phyloP scores from a whole-genome alignment of 2,329 filamentous ascomycete species.

The Pseudocercospora pini-densiflorae region DNA sequence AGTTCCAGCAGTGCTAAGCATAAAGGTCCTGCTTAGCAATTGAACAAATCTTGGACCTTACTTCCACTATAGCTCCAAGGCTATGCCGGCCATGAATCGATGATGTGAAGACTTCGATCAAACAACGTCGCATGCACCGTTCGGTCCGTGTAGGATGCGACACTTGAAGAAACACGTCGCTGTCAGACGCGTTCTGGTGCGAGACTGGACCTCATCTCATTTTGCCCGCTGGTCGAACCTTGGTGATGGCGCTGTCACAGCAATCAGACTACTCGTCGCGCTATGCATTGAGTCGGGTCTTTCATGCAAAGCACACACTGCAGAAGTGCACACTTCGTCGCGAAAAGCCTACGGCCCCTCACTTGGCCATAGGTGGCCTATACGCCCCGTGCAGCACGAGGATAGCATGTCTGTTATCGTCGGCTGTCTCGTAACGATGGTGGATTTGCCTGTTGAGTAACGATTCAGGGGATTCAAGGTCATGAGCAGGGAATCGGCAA shows the following conservation, averaged over 20 bases:
- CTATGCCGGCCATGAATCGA: slow-evolving; percentile 9
- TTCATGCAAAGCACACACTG: not conserved
- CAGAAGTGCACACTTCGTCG: not conserved
- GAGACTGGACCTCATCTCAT: not conserved
- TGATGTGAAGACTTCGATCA: not conserved
- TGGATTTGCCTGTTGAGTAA: slow-evolving; percentile 7
- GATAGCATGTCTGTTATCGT: slow-evolving; percentile 2
- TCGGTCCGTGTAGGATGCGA: not conserved
- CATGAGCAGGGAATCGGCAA: not conserved
- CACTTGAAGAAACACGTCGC: not conserved
- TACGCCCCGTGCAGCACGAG: not conserved
- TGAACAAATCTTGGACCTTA: slow-evolving; percentile 2
- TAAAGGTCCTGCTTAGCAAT: not conserved
- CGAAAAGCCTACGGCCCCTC: not conserved
- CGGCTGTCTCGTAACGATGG: not conserved
- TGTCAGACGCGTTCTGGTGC: not conserved
- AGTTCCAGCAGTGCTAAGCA: not conserved
- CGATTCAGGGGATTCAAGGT: slow-evolving; percentile 6
- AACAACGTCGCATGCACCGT: not conserved
- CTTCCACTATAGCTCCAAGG: not conserved
- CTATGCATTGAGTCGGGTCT: not conserved
- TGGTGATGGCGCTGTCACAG: slow-evolving; percentile 3
- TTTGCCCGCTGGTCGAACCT: not conserved
- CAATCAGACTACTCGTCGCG: not conserved
- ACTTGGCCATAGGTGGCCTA: not conserved